A percentile compares a stretch with the other conserved stretches of the same genome.
Conservation (phyloP, 2,329 filamentous ascomycete species). For the Onygenales sp. region DNA sequence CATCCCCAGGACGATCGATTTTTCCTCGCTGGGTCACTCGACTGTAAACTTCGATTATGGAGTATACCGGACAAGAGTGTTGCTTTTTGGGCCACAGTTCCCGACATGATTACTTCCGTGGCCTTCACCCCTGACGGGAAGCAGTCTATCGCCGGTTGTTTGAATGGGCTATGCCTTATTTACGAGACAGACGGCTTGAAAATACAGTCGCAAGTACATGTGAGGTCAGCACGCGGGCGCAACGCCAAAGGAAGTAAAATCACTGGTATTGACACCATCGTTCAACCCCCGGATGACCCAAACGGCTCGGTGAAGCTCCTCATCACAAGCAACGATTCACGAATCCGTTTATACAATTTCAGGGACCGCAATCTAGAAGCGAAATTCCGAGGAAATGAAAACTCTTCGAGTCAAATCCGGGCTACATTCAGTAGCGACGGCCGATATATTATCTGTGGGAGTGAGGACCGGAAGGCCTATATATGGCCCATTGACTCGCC, state of each 20-base stretch:
- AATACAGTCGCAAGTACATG: constrained; percentile 75
- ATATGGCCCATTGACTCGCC: constrained; percentile 66
- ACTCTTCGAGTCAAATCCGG: constrained; percentile 80
- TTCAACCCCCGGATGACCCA: constrained; percentile 45
- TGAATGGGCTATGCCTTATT: constrained; percentile 78
- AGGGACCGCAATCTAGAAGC: constrained; percentile 74
- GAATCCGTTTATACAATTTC: constrained; percentile 81
- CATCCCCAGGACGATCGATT: constrained; percentile 93
- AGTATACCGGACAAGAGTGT: constrained; percentile 95
- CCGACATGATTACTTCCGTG: constrained; percentile 88
- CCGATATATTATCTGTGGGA: constrained; percentile 80
- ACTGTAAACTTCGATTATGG: constrained; percentile 82
- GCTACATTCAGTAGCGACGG: constrained; percentile 83
- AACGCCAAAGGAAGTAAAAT: constrained; percentile 97
- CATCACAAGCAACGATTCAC: constrained; percentile 90
- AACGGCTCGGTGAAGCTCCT: constrained; percentile 69
- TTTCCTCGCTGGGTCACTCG: constrained; percentile 87
- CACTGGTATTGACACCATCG: constrained; percentile 76
- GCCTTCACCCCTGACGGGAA: constrained; percentile 89
- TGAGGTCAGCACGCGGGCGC: constrained; percentile 83
- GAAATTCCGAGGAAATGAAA: constrained; percentile 88
- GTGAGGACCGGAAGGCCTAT: constrained; percentile 81
- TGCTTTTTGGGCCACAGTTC: constrained; percentile 65
- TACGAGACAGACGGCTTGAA: constrained; percentile 89
- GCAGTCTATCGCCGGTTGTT: constrained; percentile 75